Conservation (phyloP, 257 asterid species). For the Voacanga thouarsii region DNA sequence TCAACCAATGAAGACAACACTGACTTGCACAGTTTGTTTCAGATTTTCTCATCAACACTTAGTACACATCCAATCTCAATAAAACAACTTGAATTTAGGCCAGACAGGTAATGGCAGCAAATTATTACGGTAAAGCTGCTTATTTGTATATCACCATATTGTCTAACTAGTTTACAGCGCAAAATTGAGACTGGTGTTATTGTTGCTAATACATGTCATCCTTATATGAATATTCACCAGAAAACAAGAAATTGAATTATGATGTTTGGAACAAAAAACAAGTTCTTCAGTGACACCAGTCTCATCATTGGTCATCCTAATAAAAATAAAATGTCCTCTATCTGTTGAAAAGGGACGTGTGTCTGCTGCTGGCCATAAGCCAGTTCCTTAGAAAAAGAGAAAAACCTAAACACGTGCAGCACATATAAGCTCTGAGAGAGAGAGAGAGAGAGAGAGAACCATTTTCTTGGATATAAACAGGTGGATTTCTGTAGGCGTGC, state of each 20-base stretch:
- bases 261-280: not conserved
- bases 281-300: not conserved
- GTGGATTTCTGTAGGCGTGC: constrained; percentile 46
- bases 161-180: not conserved
- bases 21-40: not conserved
- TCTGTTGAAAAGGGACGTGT: not conserved
- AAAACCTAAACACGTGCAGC: not conserved
- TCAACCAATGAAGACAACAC: not conserved
- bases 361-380: not conserved
- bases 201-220: too few species aligned
- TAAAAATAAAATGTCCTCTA: not conserved
- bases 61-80: not conserved
- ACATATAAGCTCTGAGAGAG: not conserved
- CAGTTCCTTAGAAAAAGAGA: not conserved
- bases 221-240: too few species aligned
- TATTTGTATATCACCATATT: too few species aligned
- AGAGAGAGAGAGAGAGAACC: constrained; percentile 25
- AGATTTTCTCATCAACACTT: not conserved
- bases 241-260: not conserved
- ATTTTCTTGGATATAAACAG: constrained; percentile 46
- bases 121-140: not conserved
- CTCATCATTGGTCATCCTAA: not conserved
- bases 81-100: not conserved
- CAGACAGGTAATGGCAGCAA: not conserved
- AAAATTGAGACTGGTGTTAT: too few species aligned